Conservation (phyloP, 2,329 filamentous ascomycete species). For the Plenodomus lindquistii region DNA sequence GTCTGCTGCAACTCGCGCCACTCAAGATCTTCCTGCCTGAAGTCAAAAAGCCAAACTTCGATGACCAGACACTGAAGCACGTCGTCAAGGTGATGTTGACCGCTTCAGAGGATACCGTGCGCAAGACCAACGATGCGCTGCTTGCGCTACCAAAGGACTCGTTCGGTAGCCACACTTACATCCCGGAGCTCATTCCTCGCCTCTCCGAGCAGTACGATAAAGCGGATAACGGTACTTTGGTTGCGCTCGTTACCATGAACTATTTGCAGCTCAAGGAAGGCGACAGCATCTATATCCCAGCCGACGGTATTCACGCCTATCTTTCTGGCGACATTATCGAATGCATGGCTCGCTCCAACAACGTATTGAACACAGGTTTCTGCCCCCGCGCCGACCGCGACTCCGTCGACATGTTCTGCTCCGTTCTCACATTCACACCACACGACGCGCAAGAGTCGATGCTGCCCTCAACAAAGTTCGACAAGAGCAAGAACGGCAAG, state of each 20-base stretch:
- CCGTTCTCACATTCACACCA: slow-evolving; percentile 66
- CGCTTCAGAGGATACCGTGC: slow-evolving; percentile 57
- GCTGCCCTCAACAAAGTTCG: slow-evolving; percentile 55
- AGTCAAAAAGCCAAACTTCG: slow-evolving; percentile 51
- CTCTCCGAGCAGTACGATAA: slow-evolving; percentile 67
- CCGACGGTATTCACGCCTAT: slow-evolving; percentile 75
- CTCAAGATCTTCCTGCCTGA: slow-evolving; percentile 59
- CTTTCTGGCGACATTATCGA: slow-evolving; percentile 75
- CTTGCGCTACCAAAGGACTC: slow-evolving; percentile 52
- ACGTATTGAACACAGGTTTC: slow-evolving; percentile 75
- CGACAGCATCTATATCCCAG: slow-evolving; percentile 70
- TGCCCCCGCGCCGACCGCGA: slow-evolving; percentile 69
- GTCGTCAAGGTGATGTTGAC: slow-evolving; percentile 61
- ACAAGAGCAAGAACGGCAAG: slow-evolving; percentile 60
- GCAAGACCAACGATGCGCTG: slow-evolving; percentile 58
- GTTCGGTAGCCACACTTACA: slow-evolving; percentile 60
- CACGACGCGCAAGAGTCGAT: slow-evolving; percentile 62
- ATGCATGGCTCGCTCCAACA: slow-evolving; percentile 77
- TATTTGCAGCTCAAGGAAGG: slow-evolving; percentile 68
- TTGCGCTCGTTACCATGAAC: slow-evolving; percentile 76
- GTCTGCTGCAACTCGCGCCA: slow-evolving; percentile 60
- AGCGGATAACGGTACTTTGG: slow-evolving; percentile 67
- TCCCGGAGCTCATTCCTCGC: slow-evolving; percentile 66
- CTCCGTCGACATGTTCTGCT: slow-evolving; percentile 65
- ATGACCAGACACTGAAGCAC: slow-evolving; percentile 61